phyloP scores from a whole-genome alignment of 495 filamentous ascomycete species.

The Penicillium flavigenum region DNA sequence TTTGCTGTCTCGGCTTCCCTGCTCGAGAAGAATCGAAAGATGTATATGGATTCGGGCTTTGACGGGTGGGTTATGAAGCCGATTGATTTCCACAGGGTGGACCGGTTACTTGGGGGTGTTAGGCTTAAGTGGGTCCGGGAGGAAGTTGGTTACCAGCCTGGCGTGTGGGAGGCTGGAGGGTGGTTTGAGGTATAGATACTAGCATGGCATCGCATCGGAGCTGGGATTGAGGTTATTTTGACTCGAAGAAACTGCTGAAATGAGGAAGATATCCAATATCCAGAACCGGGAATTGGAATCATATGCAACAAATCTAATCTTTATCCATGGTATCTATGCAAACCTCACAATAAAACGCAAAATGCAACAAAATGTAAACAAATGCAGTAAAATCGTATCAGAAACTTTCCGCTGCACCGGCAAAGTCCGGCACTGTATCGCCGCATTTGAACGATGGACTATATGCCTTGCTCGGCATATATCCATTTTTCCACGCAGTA shows the following conservation, averaged over 20 bases:
- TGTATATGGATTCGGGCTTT: conserved; percentile 72
- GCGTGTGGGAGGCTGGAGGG: conserved; percentile 71
- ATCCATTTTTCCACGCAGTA: conserved; percentile 76
- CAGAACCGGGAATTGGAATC: conserved; percentile 1
- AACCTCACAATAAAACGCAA: conserved; percentile 9
- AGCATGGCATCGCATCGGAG: not conserved
- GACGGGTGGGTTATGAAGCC: conserved; percentile 87
- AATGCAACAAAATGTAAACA: not conserved
- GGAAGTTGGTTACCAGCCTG: conserved; percentile 55
- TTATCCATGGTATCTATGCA: conserved; percentile 10
- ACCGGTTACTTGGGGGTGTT: conserved; percentile 60
- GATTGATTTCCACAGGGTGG: conserved; percentile 68
- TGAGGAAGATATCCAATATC: not conserved
- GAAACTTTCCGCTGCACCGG: conserved; percentile 65
- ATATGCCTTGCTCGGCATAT: conserved; percentile 77
- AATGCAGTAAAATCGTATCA: conserved; percentile 33
- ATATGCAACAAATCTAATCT: not conserved
- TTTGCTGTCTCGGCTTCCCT: conserved; percentile 90
- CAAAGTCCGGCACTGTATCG: conserved; percentile 66
- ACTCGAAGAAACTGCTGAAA: not conserved
- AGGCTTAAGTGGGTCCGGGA: conserved; percentile 46
- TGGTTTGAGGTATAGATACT: conserved; percentile 53
- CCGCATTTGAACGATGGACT: conserved; percentile 74
- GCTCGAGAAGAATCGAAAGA: conserved; percentile 60
- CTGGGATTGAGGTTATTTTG: not conserved